These are phyloP conservation scores for Lagenidium giganteum DNA, from an alignment of 352 stramenopile species.

Conservation along the genomic window DNA sequence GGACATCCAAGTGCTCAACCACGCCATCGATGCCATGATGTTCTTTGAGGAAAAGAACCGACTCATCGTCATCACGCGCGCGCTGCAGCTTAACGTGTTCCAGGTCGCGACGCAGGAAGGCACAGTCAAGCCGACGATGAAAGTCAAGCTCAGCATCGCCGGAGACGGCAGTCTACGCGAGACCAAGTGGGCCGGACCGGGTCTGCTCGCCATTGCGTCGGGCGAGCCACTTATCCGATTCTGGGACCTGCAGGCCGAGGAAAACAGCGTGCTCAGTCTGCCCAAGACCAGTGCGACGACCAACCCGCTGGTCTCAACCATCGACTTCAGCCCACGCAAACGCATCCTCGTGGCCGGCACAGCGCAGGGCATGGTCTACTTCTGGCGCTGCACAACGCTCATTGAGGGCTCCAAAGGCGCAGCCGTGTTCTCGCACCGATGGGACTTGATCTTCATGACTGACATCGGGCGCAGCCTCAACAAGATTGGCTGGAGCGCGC, in stretches of 20 bases:
- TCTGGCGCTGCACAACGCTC: constrained; percentile 83
- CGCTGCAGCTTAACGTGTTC: constrained; percentile 86
- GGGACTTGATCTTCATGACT: constrained; percentile 60
- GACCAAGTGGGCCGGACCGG: constrained; percentile 85
- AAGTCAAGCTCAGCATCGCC: constrained; percentile 87
- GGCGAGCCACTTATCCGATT: constrained; percentile 88
- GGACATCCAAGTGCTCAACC: constrained; percentile 83
- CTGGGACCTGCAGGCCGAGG: constrained; percentile 88
- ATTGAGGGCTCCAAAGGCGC: constrained; percentile 6
- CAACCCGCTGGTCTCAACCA: constrained; percentile 48
- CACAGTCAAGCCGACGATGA: constrained; percentile 78
- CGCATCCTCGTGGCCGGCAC: constrained; percentile 88
- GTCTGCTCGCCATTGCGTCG: constrained; percentile 87
- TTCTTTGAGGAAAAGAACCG: constrained; percentile 79
- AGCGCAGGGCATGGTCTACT: constrained; percentile 73
- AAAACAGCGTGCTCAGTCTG: constrained; percentile 90
- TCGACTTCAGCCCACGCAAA: constrained; percentile 87
- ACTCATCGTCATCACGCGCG: constrained; percentile 89
- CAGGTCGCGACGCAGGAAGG: constrained; percentile 77
- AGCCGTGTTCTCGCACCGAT: constrained; percentile 40
- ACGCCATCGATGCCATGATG: constrained; percentile 88
- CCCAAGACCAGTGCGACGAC: constrained; percentile 31
- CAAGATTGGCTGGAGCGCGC: constrained; percentile 63
- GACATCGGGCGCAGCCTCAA: constrained; percentile 43
- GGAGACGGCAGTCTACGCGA: constrained; percentile 78